Conservation (phyloP, 768 basidiomycete species). For the Vararia minispora region DNA sequence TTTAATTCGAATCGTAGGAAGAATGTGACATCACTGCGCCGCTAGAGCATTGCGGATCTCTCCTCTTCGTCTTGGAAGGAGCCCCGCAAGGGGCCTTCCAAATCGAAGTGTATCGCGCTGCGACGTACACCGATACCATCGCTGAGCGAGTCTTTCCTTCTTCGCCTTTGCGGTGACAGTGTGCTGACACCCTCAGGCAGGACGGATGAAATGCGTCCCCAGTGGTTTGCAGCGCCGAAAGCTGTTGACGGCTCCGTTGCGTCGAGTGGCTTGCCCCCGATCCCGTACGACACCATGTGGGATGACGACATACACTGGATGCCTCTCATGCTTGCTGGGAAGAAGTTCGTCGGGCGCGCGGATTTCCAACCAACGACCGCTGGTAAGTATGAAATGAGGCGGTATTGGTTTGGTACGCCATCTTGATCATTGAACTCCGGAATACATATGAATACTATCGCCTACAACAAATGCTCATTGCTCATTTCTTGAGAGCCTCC, state of each 20-base stretch:
- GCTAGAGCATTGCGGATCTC: conserved; percentile 48
- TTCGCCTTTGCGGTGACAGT: background rate
- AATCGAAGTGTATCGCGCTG: conserved; percentile 62
- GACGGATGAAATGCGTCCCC: conserved; percentile 79
- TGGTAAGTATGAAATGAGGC: conserved; percentile 6
- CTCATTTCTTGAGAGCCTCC: conserved; percentile 20
- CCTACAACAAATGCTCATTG: background rate
- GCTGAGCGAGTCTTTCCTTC: conserved; percentile 43
- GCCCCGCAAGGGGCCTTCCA: conserved; percentile 47
- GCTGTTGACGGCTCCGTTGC: conserved; percentile 6
- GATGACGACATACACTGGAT: conserved; percentile 61
- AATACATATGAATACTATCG: background rate
- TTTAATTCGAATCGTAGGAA: conserved; percentile 39
- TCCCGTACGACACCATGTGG: conserved; percentile 58
- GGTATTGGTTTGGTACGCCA: conserved; percentile 13
- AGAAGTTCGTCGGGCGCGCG: conserved; percentile 35
- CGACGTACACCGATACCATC: conserved; percentile 45
- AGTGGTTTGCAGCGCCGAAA: conserved; percentile 49
- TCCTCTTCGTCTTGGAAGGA: conserved; percentile 50
- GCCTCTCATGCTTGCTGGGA: conserved; percentile 39
- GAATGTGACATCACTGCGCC: conserved; percentile 68
- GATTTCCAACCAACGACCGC: conserved; percentile 25
- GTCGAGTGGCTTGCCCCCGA: conserved; percentile 19
- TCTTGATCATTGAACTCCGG: background rate
- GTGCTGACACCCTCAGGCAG: conserved; percentile 24